Evolutionary conservation across 768 basidiomycete species (phyloP).

Genomic region (Rhodocollybia butyracea): DNA sequence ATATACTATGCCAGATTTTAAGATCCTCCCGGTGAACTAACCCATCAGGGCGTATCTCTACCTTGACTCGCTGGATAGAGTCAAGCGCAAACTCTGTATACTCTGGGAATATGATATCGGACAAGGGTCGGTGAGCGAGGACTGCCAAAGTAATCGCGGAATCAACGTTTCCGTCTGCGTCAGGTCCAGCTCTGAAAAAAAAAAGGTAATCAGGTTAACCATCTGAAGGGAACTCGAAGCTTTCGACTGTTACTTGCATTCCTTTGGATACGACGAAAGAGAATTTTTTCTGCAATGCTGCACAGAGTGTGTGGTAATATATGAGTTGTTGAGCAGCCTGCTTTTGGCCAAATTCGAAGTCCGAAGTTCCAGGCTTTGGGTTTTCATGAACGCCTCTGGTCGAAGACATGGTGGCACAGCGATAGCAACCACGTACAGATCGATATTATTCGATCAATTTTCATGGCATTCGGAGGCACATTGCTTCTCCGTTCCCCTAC

Average conservation of each 20-base stretch:
- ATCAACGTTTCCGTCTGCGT: background rate
- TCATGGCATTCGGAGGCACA: no score
- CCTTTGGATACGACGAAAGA: background rate
- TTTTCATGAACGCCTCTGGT: no score
- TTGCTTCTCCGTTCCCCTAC: no score
- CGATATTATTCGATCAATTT: no score
- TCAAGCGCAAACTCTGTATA: background rate
- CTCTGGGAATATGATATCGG: background rate
- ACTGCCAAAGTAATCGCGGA: background rate
- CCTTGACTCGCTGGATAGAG: background rate
- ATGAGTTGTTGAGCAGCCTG: slow-evolving; percentile 1
- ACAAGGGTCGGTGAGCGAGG: background rate
- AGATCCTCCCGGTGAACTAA: background rate
- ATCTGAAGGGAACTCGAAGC: no score
- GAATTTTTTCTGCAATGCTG: slow-evolving; percentile 6
- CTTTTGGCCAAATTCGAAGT: slow-evolving; percentile 2
- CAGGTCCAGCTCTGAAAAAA: background rate
- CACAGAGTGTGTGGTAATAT: slow-evolving; percentile 10
- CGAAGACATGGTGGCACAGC: no score
- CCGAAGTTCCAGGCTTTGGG: slow-evolving; percentile 1
- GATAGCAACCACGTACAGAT: no score
- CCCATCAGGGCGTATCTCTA: background rate
- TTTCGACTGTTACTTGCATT: slow-evolving; percentile 7
- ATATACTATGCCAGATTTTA: background rate
- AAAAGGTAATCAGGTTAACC: background rate